Conservation (phyloP, 192 early-diverging fungal species). For the Mortierella claussenii region DNA sequence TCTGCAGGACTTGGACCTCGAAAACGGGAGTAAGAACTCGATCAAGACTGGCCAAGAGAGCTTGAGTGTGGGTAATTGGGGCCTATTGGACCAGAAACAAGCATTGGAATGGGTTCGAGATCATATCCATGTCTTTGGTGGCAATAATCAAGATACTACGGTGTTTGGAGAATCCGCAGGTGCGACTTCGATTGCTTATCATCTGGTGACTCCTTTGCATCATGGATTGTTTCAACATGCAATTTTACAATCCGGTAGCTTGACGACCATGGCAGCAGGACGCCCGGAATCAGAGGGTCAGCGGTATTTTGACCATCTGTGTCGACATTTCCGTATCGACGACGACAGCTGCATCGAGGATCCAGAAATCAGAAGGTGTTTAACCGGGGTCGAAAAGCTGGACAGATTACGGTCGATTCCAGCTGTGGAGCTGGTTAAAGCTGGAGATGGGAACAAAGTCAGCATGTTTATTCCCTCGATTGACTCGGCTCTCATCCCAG, state of each 20-base stretch:
- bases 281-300: constrained; percentile 11
- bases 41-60: too few relatives aligned
- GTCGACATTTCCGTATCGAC: constrained; percentile 2
- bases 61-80: constrained; percentile 53
- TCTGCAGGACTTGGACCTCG: background rate
- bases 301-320: constrained; percentile 13
- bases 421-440: constrained; percentile 15
- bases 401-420: constrained; percentile 6
- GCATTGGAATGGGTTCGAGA: constrained; percentile 60
- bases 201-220: constrained; percentile 11
- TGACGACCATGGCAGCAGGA: constrained; percentile 12
- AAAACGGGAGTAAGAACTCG: background rate
- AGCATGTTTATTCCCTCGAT: constrained; percentile 22
- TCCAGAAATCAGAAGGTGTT: background rate
- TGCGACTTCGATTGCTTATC: constrained; percentile 11
- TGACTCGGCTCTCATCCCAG: constrained; percentile 3
- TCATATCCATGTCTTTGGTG: constrained; percentile 36
- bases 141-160: constrained; percentile 10
- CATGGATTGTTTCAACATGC: constrained; percentile 27
- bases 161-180: constrained; percentile 30
- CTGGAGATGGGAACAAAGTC: constrained; percentile 4
- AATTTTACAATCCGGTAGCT: constrained; percentile 16
- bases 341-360: background rate
- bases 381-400: constrained; percentile 7
- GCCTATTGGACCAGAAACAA: constrained; percentile 61